A percentile compares a stretch with the other conserved stretches of the same genome.
These are phyloP conservation scores for Colletotrichum phormii DNA, from an alignment of 2,329 filamentous ascomycete genomes.

Conservation along the genomic window DNA sequence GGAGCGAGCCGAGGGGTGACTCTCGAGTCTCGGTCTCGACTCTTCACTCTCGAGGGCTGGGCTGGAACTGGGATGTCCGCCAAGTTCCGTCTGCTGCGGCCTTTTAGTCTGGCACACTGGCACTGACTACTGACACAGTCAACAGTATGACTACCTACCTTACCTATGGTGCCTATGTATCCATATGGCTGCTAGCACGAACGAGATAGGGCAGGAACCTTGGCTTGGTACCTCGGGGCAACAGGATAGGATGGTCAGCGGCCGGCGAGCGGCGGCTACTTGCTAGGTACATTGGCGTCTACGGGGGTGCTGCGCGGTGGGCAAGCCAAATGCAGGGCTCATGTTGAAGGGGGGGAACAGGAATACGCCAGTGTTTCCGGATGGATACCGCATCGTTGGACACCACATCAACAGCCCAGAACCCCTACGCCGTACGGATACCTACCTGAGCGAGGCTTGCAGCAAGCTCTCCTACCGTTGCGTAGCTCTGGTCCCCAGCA, in stretches of 20 bases:
- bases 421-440: background rate
- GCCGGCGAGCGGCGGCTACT: constrained; percentile 24
- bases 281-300: constrained; percentile 17
- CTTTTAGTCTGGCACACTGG: background rate
- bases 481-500: background rate
- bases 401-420: background rate
- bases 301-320: background rate
- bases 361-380: constrained; percentile 10
- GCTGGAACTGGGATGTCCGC: background rate
- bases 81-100: constrained; percentile 9
- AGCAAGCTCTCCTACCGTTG: background rate
- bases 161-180: too few relatives aligned
- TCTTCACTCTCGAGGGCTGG: background rate
- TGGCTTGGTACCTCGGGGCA: background rate
- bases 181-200: too few relatives aligned
- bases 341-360: background rate
- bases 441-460: background rate
- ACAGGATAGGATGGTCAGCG: constrained; percentile 8
- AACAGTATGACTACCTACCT: background rate
- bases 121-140: background rate
- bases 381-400: background rate
- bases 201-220: background rate
- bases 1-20: constrained; percentile 14
- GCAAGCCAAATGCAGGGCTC: constrained; percentile 9
- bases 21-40: too few relatives aligned